These are phyloP conservation scores for Rutstroemia sp. DNA, from an alignment of 2,329 filamentous ascomycete species.

Conservation along the genomic window DNA sequence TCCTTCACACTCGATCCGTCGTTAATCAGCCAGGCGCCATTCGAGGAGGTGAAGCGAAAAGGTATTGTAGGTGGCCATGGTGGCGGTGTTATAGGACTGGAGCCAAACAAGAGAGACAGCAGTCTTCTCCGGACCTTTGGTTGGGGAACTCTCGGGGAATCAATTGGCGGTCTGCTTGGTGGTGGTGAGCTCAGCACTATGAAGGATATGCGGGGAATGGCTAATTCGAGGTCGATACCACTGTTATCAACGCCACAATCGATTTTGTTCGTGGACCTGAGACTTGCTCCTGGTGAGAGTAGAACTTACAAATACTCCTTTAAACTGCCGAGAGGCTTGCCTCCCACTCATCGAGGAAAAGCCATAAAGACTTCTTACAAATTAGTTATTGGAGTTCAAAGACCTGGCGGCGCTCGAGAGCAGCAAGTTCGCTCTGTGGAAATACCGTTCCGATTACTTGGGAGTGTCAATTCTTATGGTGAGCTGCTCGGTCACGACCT, in stretches of 20 bases:
- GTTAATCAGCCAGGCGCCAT: constrained; percentile 78
- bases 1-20: constrained; percentile 90
- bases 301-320: constrained; percentile 83
- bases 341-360: constrained; percentile 83
- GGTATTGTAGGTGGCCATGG: constrained; percentile 83
- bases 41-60: constrained; percentile 94
- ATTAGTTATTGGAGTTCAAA: constrained; percentile 84
- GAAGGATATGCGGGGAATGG: constrained; percentile 86
- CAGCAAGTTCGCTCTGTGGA: constrained; percentile 87
- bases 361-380: constrained; percentile 92
- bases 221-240: constrained; percentile 79
- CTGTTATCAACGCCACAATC: constrained; percentile 93
- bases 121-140: constrained; percentile 78
- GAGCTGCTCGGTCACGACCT: constrained; percentile 89
- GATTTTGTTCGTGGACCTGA: constrained; percentile 88
- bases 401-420: constrained; percentile 68
- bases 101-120: constrained; percentile 63
- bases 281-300: constrained; percentile 81
- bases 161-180: constrained; percentile 80
- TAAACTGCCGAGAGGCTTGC: constrained; percentile 77
- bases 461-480: constrained; percentile 82
- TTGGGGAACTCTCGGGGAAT: constrained; percentile 83
- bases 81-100: constrained; percentile 77
- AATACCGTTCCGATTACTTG: constrained; percentile 85
- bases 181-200: constrained; percentile 85